These are phyloP conservation scores for Corniculantispora saksenae DNA, from an alignment of 2,329 filamentous ascomycete species.

Conservation along the genomic window DNA sequence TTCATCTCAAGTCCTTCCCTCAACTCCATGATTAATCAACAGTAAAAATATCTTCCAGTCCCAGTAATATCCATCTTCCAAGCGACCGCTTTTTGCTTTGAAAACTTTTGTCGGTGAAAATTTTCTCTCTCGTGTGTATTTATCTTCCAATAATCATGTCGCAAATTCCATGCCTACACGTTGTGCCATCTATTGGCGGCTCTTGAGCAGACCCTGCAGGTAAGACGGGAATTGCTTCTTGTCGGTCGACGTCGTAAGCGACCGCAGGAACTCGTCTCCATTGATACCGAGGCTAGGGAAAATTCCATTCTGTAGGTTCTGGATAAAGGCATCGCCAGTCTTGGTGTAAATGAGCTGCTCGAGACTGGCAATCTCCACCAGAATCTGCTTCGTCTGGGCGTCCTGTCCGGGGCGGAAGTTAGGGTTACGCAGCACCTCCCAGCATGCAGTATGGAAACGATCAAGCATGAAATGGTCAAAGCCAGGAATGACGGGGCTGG, in stretches of 20 bases:
- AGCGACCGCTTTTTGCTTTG: background rate
- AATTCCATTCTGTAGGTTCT: slow-evolving; percentile 63
- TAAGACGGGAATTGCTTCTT: slow-evolving; percentile 66
- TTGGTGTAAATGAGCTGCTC: slow-evolving; percentile 91
- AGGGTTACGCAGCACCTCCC: slow-evolving; percentile 80
- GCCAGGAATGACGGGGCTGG: slow-evolving; percentile 69
- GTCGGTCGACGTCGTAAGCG: slow-evolving; percentile 59
- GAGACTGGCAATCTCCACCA: slow-evolving; percentile 82
- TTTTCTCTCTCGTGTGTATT: background rate
- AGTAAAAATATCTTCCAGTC: background rate
- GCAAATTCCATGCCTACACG: background rate
- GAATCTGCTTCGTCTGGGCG: slow-evolving; percentile 83
- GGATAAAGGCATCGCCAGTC: slow-evolving; percentile 79
- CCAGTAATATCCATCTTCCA: slow-evolving; percentile 5
- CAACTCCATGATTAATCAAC: slow-evolving; percentile 17
- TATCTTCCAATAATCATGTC: background rate
- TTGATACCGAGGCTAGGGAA: slow-evolving; percentile 66
- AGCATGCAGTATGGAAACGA: slow-evolving; percentile 84
- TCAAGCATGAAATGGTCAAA: slow-evolving; percentile 91
- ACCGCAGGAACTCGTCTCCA: slow-evolving; percentile 59
- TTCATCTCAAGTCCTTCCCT: slow-evolving; percentile 12
- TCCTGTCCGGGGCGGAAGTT: slow-evolving; percentile 78
- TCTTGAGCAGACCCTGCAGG: slow-evolving; percentile 58
- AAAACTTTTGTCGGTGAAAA: background rate
- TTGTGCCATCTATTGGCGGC: slow-evolving; percentile 32